A percentile compares a stretch with the other conserved stretches of the same genome.
Conservation (phyloP, 148 eudicot genomes). For the Vaccinium macrocarpon region DNA sequence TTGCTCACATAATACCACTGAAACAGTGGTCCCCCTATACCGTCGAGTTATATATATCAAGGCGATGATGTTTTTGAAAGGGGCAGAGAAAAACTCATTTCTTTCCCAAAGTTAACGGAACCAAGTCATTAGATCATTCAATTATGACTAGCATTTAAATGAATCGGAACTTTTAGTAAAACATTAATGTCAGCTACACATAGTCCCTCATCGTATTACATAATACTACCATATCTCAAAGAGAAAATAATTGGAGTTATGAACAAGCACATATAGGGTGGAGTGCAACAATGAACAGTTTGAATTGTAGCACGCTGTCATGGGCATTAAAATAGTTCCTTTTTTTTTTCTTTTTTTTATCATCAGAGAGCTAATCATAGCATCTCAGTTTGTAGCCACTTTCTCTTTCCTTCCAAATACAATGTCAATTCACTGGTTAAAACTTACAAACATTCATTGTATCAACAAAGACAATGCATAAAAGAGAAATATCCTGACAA, state of each 20-base stretch:
- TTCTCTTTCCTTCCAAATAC: not conserved
- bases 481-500: not conserved
- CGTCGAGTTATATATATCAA: too few species aligned
- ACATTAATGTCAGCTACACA: not conserved
- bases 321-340: not conserved
- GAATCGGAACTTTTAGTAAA: not conserved
- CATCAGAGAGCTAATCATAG: not conserved
- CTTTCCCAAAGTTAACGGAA: not conserved
- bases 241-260: not conserved
- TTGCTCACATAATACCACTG: too few species aligned
- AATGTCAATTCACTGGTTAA: not conserved
- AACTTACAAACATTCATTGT: not conserved
- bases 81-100: not conserved
- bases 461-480: not conserved
- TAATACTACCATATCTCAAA: not conserved
- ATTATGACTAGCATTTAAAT: not conserved
- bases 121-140: not conserved
- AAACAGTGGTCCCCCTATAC: too few species aligned
- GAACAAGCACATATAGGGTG: not conserved
- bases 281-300: not conserved
- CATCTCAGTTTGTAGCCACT: not conserved
- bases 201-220: not conserved
- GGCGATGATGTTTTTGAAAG: not conserved
- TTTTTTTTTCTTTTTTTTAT: not conserved
- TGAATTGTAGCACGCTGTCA: not conserved